Base-by-base conservation (phyloP, 2,329 filamentous ascomycete genomes). In the Fusarium foetens region DNA sequence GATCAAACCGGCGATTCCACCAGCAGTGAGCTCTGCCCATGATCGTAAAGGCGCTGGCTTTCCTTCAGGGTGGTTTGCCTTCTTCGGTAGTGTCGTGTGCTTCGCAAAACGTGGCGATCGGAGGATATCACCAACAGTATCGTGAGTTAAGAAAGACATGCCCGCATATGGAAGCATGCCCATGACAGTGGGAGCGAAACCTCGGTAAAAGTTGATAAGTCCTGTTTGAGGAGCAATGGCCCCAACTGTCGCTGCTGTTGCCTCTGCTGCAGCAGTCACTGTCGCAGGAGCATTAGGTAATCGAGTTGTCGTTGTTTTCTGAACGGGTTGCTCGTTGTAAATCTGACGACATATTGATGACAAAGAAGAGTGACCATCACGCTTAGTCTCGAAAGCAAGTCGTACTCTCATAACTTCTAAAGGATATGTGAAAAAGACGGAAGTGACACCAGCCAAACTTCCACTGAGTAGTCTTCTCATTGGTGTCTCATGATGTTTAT, bases 121-220 rank as follows among this genome's bases (percentile, higher is more conserved):
- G 75, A 99, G 87, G 51, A 96, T 78, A 81, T 99, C 96, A 68
- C 94, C 93, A 43, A 92, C 90, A 8, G 93, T 94, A 81, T 99
- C 96, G 83, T 99, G 96, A 0, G 94, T 97, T 43, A 99, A 88
- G 83, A 99, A 99, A 2, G 94, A 97, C 78, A 97, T 92, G 76
- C 96, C 96, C 2, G 96, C 96, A 79, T 99, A 99, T 0, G 96
- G 96, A 2, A 99, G 85, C 95, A 99, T 99, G 75, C 96, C 96
- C 67, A 97, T 86, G 9, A 99, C 82, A 0, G 96, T 98, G 0
- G 95, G 93, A 0, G 91, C 90, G 81, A 99, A 99, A 54, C 96
- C 96, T 53, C 96, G 91, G 83, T 98, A 99, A 81, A 99, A 99
- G 81, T 99, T 99, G 62, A 90, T 83, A 2, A 98, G 80, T 8